A percentile compares a stretch with the other conserved stretches of the same genome.
phyloP scores from a whole-genome alignment of 73 alveolate genomes.

The Tetrahymena thermophila region DNA sequence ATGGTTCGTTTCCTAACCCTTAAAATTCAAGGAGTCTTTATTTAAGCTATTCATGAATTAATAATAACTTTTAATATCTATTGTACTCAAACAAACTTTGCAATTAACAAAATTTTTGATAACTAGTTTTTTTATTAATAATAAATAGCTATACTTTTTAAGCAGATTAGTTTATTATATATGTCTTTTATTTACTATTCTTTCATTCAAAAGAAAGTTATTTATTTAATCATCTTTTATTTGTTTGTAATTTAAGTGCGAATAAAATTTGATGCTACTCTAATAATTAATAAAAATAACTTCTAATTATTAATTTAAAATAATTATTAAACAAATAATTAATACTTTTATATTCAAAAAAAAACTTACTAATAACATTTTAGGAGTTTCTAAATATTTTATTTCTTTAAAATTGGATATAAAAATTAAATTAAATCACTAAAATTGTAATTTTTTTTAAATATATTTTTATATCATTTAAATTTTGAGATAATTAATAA shows the following conservation, averaged over 20 bases:
- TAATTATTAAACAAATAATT: no score
- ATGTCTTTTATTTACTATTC: not conserved
- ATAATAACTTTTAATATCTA: not conserved
- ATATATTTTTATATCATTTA: no score
- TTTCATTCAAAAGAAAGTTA: not conserved
- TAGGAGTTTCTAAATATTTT: no score
- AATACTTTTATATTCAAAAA: no score
- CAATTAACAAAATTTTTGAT: no score
- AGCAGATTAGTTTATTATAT: not conserved
- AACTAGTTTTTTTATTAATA: not conserved
- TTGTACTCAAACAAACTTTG: not conserved
- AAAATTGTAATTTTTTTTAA: no score
- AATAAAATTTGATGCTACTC: not conserved
- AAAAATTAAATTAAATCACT: no score
- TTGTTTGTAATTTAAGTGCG: no score
- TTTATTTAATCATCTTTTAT: not conserved
- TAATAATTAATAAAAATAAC: not conserved
- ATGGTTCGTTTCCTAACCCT: not conserved
- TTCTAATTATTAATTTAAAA: no score
- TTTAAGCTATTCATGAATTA: not conserved
- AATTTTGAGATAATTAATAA: no score
- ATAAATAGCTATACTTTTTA: not conserved
- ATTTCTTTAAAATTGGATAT: no score
- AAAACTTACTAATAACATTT: no score
- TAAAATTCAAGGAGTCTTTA: not conserved